These are phyloP conservation scores for Durusdinium trenchii DNA, from an alignment of 73 alveolate genomes.

Conservation along the genomic window DNA sequence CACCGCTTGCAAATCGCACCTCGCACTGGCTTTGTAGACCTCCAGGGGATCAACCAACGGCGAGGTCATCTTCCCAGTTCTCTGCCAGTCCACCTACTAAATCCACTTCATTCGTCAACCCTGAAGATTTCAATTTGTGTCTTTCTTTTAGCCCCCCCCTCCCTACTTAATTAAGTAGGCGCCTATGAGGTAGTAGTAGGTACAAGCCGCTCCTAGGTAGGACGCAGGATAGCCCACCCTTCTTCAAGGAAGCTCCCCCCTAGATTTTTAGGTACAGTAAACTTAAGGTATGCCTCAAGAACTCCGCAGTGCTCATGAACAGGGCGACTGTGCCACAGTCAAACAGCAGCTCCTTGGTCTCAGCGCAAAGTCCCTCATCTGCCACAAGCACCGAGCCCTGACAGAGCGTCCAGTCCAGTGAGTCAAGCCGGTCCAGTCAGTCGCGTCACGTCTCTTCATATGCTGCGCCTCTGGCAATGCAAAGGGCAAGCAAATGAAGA, in stretches of 20 bases:
- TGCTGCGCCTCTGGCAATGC: constrained; percentile 35
- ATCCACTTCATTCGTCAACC: no score
- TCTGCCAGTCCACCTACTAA: no score
- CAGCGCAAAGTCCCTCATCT: constrained; percentile 12
- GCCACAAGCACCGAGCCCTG: constrained; percentile 42
- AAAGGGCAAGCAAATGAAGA: constrained; percentile 62
- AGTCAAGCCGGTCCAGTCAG: neutral
- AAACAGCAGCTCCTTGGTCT: constrained; percentile 48
- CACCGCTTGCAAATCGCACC: neutral
- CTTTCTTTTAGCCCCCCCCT: neutral
- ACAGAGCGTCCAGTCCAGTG: neutral
- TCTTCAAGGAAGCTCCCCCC: no score
- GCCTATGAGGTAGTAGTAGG: no score
- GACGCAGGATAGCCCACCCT: no score
- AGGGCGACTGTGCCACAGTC: constrained; percentile 71
- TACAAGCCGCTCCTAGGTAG: no score
- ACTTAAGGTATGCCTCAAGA: constrained; percentile 22
- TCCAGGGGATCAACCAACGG: neutral
- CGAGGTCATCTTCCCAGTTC: no score
- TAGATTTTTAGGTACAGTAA: no score
- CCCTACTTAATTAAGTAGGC: neutral
- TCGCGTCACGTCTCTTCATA: neutral
- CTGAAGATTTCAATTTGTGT: no score
- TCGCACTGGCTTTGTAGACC: constrained; percentile 11
- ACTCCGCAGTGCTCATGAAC: constrained; percentile 34